Base-by-base conservation (phyloP, 106 monocot genomes). In the Phalaenopsis equestris region DNA sequence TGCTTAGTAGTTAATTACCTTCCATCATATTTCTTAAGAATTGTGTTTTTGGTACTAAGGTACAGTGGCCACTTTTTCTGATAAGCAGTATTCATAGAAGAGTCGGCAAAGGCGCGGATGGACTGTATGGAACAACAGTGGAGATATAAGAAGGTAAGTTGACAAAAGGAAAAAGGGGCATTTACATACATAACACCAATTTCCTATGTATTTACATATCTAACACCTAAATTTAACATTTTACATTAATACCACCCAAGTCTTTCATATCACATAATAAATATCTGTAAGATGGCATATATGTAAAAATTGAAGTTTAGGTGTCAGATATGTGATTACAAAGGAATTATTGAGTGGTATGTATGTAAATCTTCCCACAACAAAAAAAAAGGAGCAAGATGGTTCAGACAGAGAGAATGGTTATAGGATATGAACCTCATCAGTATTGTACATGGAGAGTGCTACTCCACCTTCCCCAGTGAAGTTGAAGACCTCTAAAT, bases 41-140 rank as follows among this genome's bases (percentile, higher is more conserved):
- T 90, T 61, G 90, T 90, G 43, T 90, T 90, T 80, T 90, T 90
- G 12, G 90, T 90, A 84, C 90, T 88, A 52, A 90, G 84, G 80
- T 90, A 90, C 47, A 90, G 84, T 21, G 90, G 90, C 90, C 90
- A 90, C 55, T 78, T 88, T 37, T 90, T 90, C 78, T 80, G 77
- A 55, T 84, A 88, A 47, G 90, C 90, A 79, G 84, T 90, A 45
- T 73, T 83, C 90, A 88, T 90, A 42, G 90, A 88, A 46, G 90
- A 84, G 21, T 88, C 87, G 43, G 90, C 90, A 84, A 88, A 90
- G 48, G 90, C 61, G 47, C 82, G 86, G 41, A 88, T 88, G 6
- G 90, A 88, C 90, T 90, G 75, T 41, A 67, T 43, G 81, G 38
- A 19, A 64, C 11, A 36, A 52, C 52, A 52, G 10, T 52, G 52